phyloP scores from a whole-genome alignment of 164 flowering plant species.

The Euptelea pleiosperma region DNA sequence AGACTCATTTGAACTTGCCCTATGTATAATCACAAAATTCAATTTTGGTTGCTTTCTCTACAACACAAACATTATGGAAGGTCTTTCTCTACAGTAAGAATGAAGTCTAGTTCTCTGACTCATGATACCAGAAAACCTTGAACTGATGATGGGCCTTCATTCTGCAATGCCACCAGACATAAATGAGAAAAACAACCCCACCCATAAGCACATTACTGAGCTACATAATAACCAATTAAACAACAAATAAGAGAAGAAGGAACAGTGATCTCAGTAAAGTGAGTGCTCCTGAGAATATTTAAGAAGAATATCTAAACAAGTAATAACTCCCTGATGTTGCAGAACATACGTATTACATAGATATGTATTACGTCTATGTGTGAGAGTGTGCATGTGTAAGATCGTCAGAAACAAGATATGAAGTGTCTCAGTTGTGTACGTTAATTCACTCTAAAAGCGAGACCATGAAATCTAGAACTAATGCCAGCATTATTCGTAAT shows the following conservation, averaged over 20 bases:
- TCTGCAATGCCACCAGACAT: constrained; percentile 7
- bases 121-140: background rate
- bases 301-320: background rate
- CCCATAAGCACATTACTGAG: background rate
- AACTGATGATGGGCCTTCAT: background rate
- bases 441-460: no score
- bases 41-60: background rate
- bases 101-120: no score
- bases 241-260: background rate
- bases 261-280: background rate
- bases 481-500: no score
- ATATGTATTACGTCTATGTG: no score
- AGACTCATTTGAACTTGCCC: background rate
- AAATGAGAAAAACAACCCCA: background rate
- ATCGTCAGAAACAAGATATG: no score
- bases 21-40: background rate
- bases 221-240: background rate
- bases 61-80: no score
- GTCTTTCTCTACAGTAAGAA: no score
- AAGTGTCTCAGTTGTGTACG: no score
- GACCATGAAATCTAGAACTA: no score
- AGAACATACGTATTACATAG: no score
- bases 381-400: no score
- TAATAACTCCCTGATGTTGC: no score
- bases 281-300: background rate